Percentiles rank a stretch among this genome's conserved stretches.
phyloP scores from a whole-genome alignment of 1,284 basidiomycete genomes.

The Papiliotrema nemorosa region DNA sequence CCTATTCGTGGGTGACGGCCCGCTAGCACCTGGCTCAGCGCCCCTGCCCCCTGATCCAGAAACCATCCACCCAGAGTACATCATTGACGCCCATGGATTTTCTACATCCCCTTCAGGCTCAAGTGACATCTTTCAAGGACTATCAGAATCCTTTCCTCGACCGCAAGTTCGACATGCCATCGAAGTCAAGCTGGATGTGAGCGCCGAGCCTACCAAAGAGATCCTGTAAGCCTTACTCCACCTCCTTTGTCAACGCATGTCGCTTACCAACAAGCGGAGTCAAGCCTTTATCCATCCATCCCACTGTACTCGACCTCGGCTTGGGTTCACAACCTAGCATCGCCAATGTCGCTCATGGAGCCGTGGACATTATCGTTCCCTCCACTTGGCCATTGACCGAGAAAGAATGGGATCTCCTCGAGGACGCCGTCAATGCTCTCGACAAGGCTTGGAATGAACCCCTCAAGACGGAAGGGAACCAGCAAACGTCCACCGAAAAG shows the following conservation, averaged over 20 bases:
- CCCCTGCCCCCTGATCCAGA: conserved; percentile 34
- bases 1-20: conserved; percentile 35
- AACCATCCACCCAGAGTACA: conserved; percentile 34
- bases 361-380: conserved; percentile 43
- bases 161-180: conserved; percentile 25
- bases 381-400: conserved; percentile 47
- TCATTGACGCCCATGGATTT: conserved; percentile 41
- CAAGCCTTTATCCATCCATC: conserved; percentile 34
- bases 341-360: conserved; percentile 28
- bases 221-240: conserved; percentile 14
- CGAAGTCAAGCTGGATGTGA: conserved; percentile 28
- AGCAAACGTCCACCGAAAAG: neutral
- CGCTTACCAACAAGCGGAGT: conserved; percentile 10
- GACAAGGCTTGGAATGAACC: conserved; percentile 23
- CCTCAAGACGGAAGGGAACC: neutral
- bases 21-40: conserved; percentile 38
- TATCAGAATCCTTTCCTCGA: conserved; percentile 14
- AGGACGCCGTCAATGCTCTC: conserved; percentile 61
- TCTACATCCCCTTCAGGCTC: conserved; percentile 7
- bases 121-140: conserved; percentile 16
- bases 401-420: conserved; percentile 64
- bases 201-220: conserved; percentile 16
- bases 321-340: conserved; percentile 24
- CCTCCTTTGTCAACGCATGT: neutral
- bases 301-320: conserved; percentile 30